These are phyloP conservation scores for Helichrysum umbraculigerum DNA, from an alignment of 129 eudicot species.

Conservation along the genomic window DNA sequence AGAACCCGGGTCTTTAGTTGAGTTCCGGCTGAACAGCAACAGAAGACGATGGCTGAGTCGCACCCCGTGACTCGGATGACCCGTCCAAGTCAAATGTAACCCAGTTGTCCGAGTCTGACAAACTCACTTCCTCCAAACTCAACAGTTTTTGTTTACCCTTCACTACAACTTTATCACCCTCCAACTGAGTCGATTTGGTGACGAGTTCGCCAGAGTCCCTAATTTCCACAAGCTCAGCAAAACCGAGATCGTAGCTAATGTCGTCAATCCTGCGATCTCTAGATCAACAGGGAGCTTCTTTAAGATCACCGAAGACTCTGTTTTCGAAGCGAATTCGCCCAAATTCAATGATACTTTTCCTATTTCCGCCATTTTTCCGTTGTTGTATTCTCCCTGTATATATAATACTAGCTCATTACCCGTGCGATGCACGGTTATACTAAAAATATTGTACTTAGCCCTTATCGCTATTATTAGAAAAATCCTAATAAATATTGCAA, in stretches of 20 bases:
- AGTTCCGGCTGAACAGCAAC: slow-evolving; percentile 1
- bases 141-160: slow-evolving; percentile 24
- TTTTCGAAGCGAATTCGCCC: slow-evolving; percentile 46
- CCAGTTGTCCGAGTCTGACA: slow-evolving; percentile 35
- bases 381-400: slow-evolving; percentile 51
- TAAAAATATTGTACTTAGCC: too few species aligned
- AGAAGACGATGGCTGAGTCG: slow-evolving; percentile 24
- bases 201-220: slow-evolving; percentile 27
- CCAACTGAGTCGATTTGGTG: slow-evolving; percentile 19
- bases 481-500: too few species aligned
- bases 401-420: too few species aligned
- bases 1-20: slow-evolving; percentile 54
- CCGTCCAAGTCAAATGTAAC: slow-evolving; percentile 32
- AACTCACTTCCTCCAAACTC: slow-evolving; percentile 40
- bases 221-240: slow-evolving; percentile 51
- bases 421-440: too few species aligned
- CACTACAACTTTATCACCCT: neutral
- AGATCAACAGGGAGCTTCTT: slow-evolving; percentile 48
- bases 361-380: slow-evolving; percentile 44
- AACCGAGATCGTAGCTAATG: slow-evolving; percentile 49
- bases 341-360: slow-evolving; percentile 56
- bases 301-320: slow-evolving; percentile 34
- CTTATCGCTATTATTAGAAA: too few species aligned
- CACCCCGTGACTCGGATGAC: slow-evolving; percentile 26
- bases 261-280: slow-evolving; percentile 42